Conservation (phyloP, 495 filamentous ascomycete species). For the Hypoxylon subgilvum region DNA sequence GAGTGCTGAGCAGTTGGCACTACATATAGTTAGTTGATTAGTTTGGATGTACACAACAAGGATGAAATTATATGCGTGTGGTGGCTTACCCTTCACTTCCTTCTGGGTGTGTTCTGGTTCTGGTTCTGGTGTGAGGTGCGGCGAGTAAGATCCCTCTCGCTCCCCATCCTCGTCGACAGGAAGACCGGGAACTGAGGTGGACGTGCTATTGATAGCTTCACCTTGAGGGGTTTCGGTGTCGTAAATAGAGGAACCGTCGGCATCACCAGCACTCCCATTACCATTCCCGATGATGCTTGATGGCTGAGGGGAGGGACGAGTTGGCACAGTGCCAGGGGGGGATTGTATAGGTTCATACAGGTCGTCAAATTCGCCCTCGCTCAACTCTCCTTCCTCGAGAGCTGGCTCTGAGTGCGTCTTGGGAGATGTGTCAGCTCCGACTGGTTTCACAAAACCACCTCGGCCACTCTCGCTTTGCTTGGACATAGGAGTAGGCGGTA, state of each 20-base stretch:
- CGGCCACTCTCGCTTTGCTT: conserved; percentile 4
- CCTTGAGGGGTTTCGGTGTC: conserved; percentile 32
- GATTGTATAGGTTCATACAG: conserved; percentile 49
- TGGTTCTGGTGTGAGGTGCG: conserved; percentile 59
- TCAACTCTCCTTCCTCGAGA: conserved; percentile 77
- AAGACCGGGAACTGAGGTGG: conserved; percentile 16
- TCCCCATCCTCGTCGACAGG: conserved; percentile 32
- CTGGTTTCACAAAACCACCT: not conserved
- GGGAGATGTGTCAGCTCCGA: not conserved
- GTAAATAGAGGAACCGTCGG: conserved; percentile 41
- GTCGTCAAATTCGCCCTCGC: conserved; percentile 65
- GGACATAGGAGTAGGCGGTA: not conserved
- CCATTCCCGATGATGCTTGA: conserved; percentile 15
- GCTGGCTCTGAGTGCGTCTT: conserved; percentile 11
- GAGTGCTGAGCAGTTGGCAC: conserved; percentile 1
- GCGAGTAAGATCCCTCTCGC: conserved; percentile 58
- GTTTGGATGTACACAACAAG: no score
- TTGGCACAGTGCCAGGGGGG: conserved; percentile 14
- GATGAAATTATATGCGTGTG: no score
- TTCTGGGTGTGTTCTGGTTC: no score
- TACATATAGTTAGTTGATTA: conserved; percentile 29
- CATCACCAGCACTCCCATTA: conserved; percentile 33
- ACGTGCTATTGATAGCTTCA: conserved; percentile 28
- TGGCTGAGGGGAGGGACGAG: conserved; percentile 13
- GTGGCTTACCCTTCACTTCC: no score